Conservation (phyloP, 306 rosid genomes). For the Prunus mira region DNA sequence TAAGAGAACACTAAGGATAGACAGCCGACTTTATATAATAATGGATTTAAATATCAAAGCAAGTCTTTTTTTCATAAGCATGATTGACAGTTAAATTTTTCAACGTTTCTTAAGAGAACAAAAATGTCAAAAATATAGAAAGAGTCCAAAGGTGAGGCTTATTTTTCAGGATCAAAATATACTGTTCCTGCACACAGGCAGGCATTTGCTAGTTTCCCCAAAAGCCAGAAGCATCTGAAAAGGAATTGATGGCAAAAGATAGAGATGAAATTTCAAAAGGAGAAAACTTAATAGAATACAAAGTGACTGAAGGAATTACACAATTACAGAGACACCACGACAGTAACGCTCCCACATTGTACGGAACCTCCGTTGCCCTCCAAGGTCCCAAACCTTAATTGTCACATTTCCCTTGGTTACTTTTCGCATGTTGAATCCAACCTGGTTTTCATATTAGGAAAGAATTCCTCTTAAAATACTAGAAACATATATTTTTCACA, state of each 20-base stretch:
- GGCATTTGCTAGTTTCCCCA: constrained; percentile 4
- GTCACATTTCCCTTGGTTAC: constrained; percentile 94
- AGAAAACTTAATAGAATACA: constrained; percentile 8
- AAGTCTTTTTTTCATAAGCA: background rate
- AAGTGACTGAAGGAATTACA: constrained; percentile 48
- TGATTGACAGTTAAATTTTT: background rate
- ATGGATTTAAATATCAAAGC: background rate
- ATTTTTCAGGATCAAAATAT: constrained; percentile 1
- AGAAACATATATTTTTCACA: background rate
- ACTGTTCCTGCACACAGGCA: background rate
- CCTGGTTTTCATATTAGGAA: constrained; percentile 40
- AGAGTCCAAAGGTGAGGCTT: background rate
- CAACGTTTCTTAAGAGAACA: background rate
- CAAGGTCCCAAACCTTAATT: constrained; percentile 97
- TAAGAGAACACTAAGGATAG: background rate
- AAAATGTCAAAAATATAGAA: background rate
- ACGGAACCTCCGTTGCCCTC: constrained; percentile 93
- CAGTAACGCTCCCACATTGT: constrained; percentile 99
- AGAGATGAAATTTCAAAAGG: background rate
- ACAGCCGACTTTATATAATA: background rate
- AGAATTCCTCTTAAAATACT: background rate
- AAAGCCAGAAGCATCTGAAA: constrained; percentile 1
- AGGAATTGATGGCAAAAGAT: background rate
- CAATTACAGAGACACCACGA: constrained; percentile 91
- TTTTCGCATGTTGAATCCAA: constrained; percentile 91